These are phyloP conservation scores for Ceratobasidium sp. DNA, from an alignment of 1,284 basidiomycete genomes.

Conservation along the genomic window DNA sequence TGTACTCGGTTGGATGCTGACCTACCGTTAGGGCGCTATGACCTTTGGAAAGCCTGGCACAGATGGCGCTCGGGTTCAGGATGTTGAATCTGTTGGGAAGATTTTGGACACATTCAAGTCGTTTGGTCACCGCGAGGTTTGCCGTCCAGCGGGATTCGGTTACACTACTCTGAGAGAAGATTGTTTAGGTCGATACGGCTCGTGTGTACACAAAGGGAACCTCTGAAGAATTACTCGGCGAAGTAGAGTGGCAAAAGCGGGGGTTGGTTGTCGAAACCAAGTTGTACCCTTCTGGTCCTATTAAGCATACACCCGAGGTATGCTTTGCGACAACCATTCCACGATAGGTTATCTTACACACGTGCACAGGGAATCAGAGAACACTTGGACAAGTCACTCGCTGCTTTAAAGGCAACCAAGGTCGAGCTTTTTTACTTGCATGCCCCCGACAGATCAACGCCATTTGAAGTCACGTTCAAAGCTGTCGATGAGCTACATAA, in stretches of 20 bases:
- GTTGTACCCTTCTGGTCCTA: conserved; percentile 54
- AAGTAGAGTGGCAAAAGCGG: conserved; percentile 26
- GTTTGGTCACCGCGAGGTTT: conserved; percentile 57
- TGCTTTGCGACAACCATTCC: conserved; percentile 40
- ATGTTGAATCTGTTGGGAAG: conserved; percentile 53
- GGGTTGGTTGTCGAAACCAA: conserved; percentile 53
- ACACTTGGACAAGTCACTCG: conserved; percentile 55
- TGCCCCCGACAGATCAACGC: conserved; percentile 57
- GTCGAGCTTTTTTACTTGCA: conserved; percentile 58
- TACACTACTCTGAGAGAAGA: conserved; percentile 44
- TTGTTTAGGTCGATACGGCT: conserved; percentile 38
- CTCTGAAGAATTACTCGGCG: conserved; percentile 55
- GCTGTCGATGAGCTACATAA: conserved; percentile 56
- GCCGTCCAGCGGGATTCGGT: conserved; percentile 46
- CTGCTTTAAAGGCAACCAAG: conserved; percentile 50
- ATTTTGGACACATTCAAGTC: conserved; percentile 58
- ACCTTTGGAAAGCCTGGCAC: conserved; percentile 58
- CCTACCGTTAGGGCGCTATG: conserved; percentile 54
- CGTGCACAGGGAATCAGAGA: conserved; percentile 45
- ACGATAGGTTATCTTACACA: conserved; percentile 23
- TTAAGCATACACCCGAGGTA: conserved; percentile 60
- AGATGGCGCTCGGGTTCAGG: conserved; percentile 33
- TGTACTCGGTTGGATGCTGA: neutral
- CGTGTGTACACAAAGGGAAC: conserved; percentile 60
- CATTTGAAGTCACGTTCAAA: conserved; percentile 57